Conservation (phyloP, 2,329 filamentous ascomycete species). For the Pseudogymnoascus sp. region DNA sequence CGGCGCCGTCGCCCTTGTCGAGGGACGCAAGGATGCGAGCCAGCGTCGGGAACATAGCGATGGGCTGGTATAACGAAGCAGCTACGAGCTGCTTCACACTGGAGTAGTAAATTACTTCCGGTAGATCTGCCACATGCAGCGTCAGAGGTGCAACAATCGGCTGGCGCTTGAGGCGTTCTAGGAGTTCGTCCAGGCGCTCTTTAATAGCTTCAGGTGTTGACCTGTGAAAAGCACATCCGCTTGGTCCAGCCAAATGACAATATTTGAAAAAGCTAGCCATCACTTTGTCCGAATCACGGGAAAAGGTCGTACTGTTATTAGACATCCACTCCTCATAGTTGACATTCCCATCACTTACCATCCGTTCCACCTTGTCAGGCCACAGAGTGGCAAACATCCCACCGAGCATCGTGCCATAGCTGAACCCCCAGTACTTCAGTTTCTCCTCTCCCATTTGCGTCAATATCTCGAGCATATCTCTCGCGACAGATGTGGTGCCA, state of each 20-base stretch:
- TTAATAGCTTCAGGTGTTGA: constrained; percentile 19
- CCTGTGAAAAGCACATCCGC: constrained; percentile 21
- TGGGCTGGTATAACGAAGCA: constrained; percentile 23
- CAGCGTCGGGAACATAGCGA: constrained; percentile 23
- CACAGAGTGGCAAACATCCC: constrained; percentile 38
- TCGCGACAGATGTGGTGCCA: constrained; percentile 28
- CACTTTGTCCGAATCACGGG: constrained; percentile 25
- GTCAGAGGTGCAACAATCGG: constrained; percentile 22
- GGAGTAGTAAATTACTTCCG: constrained; percentile 26
- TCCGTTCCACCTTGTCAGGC: constrained; percentile 33
- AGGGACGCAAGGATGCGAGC: constrained; percentile 23
- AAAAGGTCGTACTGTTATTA: constrained; percentile 36
- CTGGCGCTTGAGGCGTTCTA: constrained; percentile 32
- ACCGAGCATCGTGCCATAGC: constrained; percentile 39
- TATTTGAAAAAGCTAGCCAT: constrained; percentile 23
- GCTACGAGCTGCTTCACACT: constrained; percentile 23
- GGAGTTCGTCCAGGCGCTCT: constrained; percentile 27
- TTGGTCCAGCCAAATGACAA: constrained; percentile 28
- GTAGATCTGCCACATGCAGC: constrained; percentile 13
- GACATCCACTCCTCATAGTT: constrained; percentile 23
- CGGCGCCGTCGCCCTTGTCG: constrained; percentile 34
- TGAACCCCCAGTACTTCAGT: constrained; percentile 43
- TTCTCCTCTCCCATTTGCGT: constrained; percentile 23
- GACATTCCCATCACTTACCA: constrained; percentile 29
- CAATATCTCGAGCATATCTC: constrained; percentile 32